A percentile compares a stretch with the other conserved stretches of the same genome.
Evolutionary conservation across 768 basidiomycete genomes (phyloP).

Genomic region (Suillus brevipes): DNA sequence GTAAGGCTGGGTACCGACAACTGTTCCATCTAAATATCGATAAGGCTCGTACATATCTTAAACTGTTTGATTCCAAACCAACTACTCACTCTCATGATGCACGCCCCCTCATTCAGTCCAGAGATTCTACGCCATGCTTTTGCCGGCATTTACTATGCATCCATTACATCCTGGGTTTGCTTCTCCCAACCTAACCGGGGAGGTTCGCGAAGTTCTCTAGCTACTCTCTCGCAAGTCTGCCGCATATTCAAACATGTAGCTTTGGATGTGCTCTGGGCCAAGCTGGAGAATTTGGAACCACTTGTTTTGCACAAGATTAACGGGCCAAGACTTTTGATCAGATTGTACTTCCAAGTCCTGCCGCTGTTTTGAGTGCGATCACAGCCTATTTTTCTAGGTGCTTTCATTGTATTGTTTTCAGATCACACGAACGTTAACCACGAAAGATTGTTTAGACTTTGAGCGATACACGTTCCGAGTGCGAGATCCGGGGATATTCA

Average conservation of each 20-base stretch:
- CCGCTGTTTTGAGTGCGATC: background rate
- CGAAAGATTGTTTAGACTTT: background rate
- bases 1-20: background rate
- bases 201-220: background rate
- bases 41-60: background rate
- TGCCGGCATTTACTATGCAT: background rate
- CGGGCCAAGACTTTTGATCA: background rate
- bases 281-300: conserved; percentile 8
- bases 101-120: background rate
- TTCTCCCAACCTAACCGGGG: background rate
- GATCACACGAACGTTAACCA: background rate
- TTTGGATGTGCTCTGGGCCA: conserved; percentile 15
- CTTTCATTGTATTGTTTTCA: background rate
- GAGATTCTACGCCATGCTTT: background rate
- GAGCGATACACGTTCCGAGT: background rate
- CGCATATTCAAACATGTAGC: conserved; percentile 18
- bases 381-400: background rate
- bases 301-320: background rate
- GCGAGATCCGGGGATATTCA: background rate
- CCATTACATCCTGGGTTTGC: background rate
- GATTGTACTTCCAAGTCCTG: background rate
- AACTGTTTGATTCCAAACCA: background rate
- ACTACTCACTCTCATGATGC: background rate
- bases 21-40: background rate
- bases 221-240: conserved; percentile 6